Evolutionary conservation across 2,329 filamentous ascomycete species (phyloP).

Genomic region (Didymella segeticola): DNA sequence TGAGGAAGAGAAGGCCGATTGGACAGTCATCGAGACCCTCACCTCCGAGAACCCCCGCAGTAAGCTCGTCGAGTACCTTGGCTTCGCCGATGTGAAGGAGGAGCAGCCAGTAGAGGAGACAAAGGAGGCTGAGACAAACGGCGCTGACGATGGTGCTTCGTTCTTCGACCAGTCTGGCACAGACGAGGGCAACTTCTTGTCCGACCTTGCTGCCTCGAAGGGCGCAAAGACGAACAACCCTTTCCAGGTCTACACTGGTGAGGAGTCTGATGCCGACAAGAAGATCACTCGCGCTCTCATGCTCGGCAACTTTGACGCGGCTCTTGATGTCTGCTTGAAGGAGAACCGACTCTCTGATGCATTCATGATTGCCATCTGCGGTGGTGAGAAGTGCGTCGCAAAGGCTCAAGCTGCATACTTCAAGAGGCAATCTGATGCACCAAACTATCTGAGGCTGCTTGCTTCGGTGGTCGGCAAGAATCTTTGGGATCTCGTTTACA

Average conservation of each 20-base stretch:
- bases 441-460: constrained; percentile 90
- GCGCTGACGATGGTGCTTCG: constrained; percentile 57
- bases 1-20: constrained; percentile 94
- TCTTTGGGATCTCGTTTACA: constrained; percentile 97
- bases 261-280: constrained; percentile 84
- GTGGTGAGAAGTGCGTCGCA: constrained; percentile 89
- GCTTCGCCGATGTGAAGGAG: constrained; percentile 71
- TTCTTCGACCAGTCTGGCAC: constrained; percentile 80
- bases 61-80: constrained; percentile 86
- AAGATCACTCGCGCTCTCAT: constrained; percentile 86
- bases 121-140: constrained; percentile 54
- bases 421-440: constrained; percentile 78
- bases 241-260: constrained; percentile 85
- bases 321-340: constrained; percentile 85
- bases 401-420: constrained; percentile 94
- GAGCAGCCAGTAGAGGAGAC: constrained; percentile 39
- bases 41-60: constrained; percentile 85
- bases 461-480: constrained; percentile 95
- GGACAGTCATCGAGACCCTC: constrained; percentile 91
- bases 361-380: constrained; percentile 97
- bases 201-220: constrained; percentile 84
- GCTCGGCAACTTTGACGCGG: constrained; percentile 88
- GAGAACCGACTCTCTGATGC: constrained; percentile 93
- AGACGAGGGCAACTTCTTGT: constrained; percentile 82
- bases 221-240: constrained; percentile 92